Evolutionary conservation across 2,329 filamentous ascomycete genomes (phyloP).

Genomic region (Emmonsiellopsis sp.): DNA sequence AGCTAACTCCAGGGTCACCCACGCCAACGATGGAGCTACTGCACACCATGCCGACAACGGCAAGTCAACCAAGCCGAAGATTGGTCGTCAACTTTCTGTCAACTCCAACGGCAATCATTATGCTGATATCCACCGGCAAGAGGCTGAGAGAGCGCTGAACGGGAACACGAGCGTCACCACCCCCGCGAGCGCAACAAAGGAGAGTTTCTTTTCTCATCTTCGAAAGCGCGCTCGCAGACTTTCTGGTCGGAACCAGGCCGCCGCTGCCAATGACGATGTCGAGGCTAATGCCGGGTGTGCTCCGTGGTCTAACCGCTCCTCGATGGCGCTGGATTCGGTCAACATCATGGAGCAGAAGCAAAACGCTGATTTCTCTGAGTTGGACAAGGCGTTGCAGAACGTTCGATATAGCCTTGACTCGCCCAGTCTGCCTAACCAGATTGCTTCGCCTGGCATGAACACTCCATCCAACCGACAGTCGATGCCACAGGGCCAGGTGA

Average conservation of each 20-base stretch:
- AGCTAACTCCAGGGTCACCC: constrained; percentile 57
- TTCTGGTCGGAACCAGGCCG: constrained; percentile 82
- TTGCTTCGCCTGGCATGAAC: constrained; percentile 20
- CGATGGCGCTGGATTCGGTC: constrained; percentile 62
- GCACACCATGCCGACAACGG: constrained; percentile 38
- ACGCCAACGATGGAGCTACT: constrained; percentile 40
- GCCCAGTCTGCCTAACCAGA: constrained; percentile 29
- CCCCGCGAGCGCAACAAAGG: constrained; percentile 62
- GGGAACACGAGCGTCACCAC: constrained; percentile 68
- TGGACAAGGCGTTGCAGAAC: constrained; percentile 53
- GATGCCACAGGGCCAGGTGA: constrained; percentile 23
- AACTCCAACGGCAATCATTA: constrained; percentile 91
- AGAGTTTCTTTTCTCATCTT: constrained; percentile 96
- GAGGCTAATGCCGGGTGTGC: constrained; percentile 89
- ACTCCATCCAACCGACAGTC: constrained; percentile 28
- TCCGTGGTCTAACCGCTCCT: constrained; percentile 81
- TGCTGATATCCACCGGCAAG: constrained; percentile 76
- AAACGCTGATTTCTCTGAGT: constrained; percentile 47
- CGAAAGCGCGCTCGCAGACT: constrained; percentile 86
- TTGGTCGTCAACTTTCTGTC: constrained; percentile 86
- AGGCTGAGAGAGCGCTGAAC: constrained; percentile 83
- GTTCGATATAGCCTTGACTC: constrained; percentile 51
- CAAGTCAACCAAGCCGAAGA: constrained; percentile 68
- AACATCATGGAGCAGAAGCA: constrained; percentile 38
- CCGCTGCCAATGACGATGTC: constrained; percentile 67